Base-by-base conservation (phyloP, 768 basidiomycete species). In the Scleroderma bovista region DNA sequence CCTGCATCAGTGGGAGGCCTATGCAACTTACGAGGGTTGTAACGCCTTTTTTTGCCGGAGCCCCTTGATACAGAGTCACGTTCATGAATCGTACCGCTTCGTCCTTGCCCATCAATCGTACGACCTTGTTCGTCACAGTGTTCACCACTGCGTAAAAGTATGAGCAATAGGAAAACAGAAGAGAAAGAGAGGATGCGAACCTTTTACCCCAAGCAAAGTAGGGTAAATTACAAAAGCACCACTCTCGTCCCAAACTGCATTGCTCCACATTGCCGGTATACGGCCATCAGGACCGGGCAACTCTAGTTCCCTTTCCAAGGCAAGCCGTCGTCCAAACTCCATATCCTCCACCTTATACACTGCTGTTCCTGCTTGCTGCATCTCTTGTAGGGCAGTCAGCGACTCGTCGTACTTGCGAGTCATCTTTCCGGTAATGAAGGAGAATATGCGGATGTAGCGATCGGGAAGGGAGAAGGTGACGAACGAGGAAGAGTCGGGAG, bases 321-420 rank as follows among this genome's bases (percentile, higher is more conserved):
- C 95, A 54, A 98, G 72, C n/a, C 95, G 78, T 50, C 95, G 76
- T n/a, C 95, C 93, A 61, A 99, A 97, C 66, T 99, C 96, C 96
- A 99, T 99, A 69, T 97, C 93, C 47, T 99, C 96, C 16, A 98
- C 83, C 59, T 82, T 86, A 69, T 87, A 90, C 17, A 91, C 79
- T 0, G 90, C 87, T 4, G 96, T 96, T 1, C 93, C 95, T 2
- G 93, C 94, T 66, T 98, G 96, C 65, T 99, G 96, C 93, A 99
- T 97, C 67, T 97, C 94, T 64, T 95, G 91, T 34, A 94, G 88
- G 0, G 96, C 94, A 24, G 79, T 72, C 6, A 98, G 76, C 0
- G 89, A 92, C 68, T 99, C 96, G 54, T 99, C 96, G 64, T 97
- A 99, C 64, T 90, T 91, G 17, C 95, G 84, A 15, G 81, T 84